Evolutionary conservation across 2,329 filamentous ascomycete genomes (phyloP), one percentile per base, ranked within the genome.

Genomic region (Phaeosphaeria sp.): DNA sequence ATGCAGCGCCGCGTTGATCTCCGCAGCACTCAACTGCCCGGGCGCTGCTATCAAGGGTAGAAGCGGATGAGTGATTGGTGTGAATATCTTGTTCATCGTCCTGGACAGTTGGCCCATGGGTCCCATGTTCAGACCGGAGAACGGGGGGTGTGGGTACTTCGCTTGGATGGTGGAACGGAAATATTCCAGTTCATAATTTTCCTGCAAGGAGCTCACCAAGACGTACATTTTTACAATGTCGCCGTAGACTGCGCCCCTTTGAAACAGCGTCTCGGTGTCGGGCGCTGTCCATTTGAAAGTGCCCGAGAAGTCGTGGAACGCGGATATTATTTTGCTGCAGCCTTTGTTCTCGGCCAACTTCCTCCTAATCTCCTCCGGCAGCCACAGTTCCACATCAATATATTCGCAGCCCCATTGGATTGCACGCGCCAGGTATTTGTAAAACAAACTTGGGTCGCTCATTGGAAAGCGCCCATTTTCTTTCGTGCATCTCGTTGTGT

Each of bases 181-280:
- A 76, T 93, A 93, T 76, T 96, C 92, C 33, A 96, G 84, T 78
- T 96, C 91, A 72, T 96, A 95, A 76, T 96, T 95, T 67, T 93
- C 91, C 71, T 93, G 91, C 72, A 90, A 88, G 42, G 90, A 89
- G 72, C 88, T 89, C 71, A 92, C 91, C 71, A 93, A 89, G 30
- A 90, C 88, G 69, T 95, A 95, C 90, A 96, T 95, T 80, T 95
- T 96, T 71, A 96, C 89, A 56, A 96, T 91, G 74, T 96, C 91
- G 47, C 90, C 90, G 65, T 93, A 92, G 57, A 87, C 86, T 47
- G 86, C 85, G 9, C 90, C 91, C 64, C 89, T 85, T 58, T 86
- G 81, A 66, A 93, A 96, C 3, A 94, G 84, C 11, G 85, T 81
- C 68, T 90, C 86, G 1, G 91, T 91, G 64, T 90, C 85, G 6